Evolutionary conservation across 257 asterid genomes (phyloP).

Genomic region (Solanum corneliomulleri): DNA sequence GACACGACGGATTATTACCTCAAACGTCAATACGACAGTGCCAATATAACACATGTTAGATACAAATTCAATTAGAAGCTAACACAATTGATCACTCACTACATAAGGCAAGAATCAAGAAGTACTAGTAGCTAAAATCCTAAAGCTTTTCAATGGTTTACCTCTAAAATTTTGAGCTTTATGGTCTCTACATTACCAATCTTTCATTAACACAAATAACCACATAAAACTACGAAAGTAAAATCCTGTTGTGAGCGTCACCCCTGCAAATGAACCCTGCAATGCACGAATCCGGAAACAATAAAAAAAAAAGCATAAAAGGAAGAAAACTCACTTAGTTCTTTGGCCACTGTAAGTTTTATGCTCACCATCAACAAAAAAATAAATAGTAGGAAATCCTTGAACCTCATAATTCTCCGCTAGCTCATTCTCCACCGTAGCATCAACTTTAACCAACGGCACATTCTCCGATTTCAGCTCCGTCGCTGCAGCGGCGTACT

Average conservation of each 20-base stretch:
- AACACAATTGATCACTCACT: background rate
- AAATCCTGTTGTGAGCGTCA: background rate
- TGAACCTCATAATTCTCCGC: conserved; percentile 77
- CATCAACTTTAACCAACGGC: conserved; percentile 72
- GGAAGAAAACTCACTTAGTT: conserved; percentile 42
- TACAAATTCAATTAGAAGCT: background rate
- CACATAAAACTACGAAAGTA: background rate
- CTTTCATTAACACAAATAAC: background rate
- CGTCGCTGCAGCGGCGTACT: conserved; percentile 80
- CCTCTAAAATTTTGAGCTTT: background rate
- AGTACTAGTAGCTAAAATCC: background rate
- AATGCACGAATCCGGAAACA: background rate
- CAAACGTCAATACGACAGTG: background rate
- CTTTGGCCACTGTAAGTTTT: conserved; percentile 65
- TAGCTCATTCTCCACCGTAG: conserved; percentile 60
- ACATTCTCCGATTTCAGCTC: conserved; percentile 71
- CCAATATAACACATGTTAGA: background rate
- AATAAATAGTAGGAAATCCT: conserved; percentile 69
- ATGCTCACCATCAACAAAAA: conserved; percentile 77
- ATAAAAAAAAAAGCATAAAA: background rate
- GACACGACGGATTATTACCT: background rate
- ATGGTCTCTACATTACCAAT: background rate
- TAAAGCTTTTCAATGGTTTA: background rate
- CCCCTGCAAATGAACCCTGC: background rate
- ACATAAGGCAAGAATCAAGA: background rate